Percentiles rank a stretch among this genome's conserved stretches.
Conservation (phyloP, 352 stramenopile species). For the Phytopythium mirpurense region DNA sequence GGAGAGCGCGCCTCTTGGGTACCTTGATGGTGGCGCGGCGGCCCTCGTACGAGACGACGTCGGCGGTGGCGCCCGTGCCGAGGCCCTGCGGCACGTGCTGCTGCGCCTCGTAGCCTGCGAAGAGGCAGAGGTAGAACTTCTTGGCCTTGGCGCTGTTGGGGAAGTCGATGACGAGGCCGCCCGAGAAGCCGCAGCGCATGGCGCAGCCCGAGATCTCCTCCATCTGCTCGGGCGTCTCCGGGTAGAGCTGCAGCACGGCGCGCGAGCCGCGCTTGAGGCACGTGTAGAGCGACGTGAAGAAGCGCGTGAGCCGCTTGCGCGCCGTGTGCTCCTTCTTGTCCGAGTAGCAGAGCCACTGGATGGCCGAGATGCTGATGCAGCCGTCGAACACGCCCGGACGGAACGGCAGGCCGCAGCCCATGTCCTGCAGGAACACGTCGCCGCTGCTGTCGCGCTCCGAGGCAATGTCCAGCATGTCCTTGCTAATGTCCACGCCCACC, state of each 20-base stretch:
- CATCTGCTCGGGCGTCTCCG: constrained; percentile 96
- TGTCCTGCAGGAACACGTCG: constrained; percentile 93
- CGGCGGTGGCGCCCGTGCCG: constrained; percentile 42
- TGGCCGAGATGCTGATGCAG: constrained; percentile 98
- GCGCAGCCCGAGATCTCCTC: constrained; percentile 88
- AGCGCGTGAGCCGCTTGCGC: constrained; percentile 92
- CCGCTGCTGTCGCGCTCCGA: constrained; percentile 90
- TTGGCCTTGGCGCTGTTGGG: constrained; percentile 99
- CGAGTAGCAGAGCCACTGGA: constrained; percentile 99
- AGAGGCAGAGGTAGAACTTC: constrained; percentile 99
- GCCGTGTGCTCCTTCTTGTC: constrained; percentile 95
- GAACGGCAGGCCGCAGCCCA: constrained; percentile 98
- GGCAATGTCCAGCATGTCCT: constrained; percentile 99
- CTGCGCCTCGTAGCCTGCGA: constrained; percentile 88
- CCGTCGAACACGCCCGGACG: constrained; percentile 97
- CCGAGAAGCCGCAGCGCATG: constrained; percentile 90
- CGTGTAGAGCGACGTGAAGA: constrained; percentile 95
- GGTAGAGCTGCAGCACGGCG: constrained; percentile 99
- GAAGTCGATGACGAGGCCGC: constrained; percentile 99
- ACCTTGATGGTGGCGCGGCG: constrained; percentile 53
- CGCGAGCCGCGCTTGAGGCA: constrained; percentile 83
- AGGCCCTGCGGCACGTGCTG: constrained; percentile 83
- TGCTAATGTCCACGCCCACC: constrained; percentile 97
- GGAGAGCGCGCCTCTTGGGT: background rate
- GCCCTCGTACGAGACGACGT: constrained; percentile 59